These are phyloP conservation scores for Clarireedia homoeocarpa DNA, from an alignment of 2,329 filamentous ascomycete genomes.

Conservation along the genomic window DNA sequence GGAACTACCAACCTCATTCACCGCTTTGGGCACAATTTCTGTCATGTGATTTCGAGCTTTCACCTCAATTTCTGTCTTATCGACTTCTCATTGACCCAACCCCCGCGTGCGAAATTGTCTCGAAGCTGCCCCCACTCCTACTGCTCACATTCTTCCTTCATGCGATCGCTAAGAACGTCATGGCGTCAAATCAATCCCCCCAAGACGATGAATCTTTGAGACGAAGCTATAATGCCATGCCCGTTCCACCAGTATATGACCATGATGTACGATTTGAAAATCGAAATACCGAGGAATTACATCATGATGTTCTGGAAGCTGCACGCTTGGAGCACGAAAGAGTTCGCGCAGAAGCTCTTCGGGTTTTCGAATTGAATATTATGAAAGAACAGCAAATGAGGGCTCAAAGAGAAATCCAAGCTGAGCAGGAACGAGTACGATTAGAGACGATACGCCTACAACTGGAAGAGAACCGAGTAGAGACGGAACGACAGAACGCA, in stretches of 20 bases:
- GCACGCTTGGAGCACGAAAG: slow-evolving; percentile 60
- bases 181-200: slow-evolving; percentile 3
- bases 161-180: background rate
- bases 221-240: slow-evolving; percentile 3
- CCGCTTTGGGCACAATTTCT: background rate
- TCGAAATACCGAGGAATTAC: slow-evolving; percentile 19
- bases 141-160: background rate
- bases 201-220: slow-evolving; percentile 1
- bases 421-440: background rate
- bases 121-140: background rate
- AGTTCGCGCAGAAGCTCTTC: slow-evolving; percentile 45
- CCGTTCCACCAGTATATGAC: slow-evolving; percentile 2
- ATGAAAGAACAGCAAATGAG: slow-evolving; percentile 33
- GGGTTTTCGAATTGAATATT: slow-evolving; percentile 41
- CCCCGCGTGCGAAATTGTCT: background rate
- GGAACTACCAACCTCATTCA: background rate
- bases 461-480: slow-evolving; percentile 21
- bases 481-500: slow-evolving; percentile 36
- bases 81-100: background rate
- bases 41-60: background rate
- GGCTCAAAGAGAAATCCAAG: slow-evolving; percentile 8
- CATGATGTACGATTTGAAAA: slow-evolving; percentile 12
- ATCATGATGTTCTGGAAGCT: slow-evolving; percentile 51
- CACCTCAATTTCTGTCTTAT: background rate
- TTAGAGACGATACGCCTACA: background rate